Evolutionary conservation across 1,284 basidiomycete species (phyloP), one percentile per base, ranked within the genome.

Genomic region (Mycosarcoma maydis): DNA sequence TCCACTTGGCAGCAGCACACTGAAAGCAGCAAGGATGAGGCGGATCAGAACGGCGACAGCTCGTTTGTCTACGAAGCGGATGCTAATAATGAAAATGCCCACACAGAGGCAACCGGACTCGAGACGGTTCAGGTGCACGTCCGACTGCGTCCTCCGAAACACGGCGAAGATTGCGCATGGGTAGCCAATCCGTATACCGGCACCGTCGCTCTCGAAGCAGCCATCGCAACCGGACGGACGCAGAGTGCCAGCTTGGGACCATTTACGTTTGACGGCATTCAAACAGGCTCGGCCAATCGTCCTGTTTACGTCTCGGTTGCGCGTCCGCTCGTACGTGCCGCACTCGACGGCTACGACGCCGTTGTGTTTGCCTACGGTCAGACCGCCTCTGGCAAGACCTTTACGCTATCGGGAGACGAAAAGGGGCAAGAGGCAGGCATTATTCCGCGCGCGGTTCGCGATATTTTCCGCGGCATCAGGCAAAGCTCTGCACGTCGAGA

Each of bases 281-380:
- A 92, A 40, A 92, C 89, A 1, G 90, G 90, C 0, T 88, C 90
- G 1, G 88, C 90, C 53, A 98, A 97, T 58, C 90, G 90, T 64
- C 87, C 88, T 0, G 86, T 95, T 0, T 98, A 98, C 82, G 87
- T 87, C 29, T 87, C 89, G 5, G 89, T 92, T 1, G 94, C 92
- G 0, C 87, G 88, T 11, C 90, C 90, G 2, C 92, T 97, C 76
- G 92, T 98, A 0, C 61, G 76, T 61, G 77, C 79, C 3, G 69
- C 70, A 19, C 55, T 80, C 24, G 72, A 67, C 20, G 78, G 78
- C 24, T 80, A 77, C 54, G 72, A 80, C 26, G 78, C 75, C 2
- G 71, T 80, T 13, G 61, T 80, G 23, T 69, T 77, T 29, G 78
- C 78, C 1, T 80, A 80, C 45, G 78, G 78, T 11, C 78, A 80